Evolutionary conservation across 2,329 filamentous ascomycete species (phyloP).

Genomic region (Diplodia mutila): DNA sequence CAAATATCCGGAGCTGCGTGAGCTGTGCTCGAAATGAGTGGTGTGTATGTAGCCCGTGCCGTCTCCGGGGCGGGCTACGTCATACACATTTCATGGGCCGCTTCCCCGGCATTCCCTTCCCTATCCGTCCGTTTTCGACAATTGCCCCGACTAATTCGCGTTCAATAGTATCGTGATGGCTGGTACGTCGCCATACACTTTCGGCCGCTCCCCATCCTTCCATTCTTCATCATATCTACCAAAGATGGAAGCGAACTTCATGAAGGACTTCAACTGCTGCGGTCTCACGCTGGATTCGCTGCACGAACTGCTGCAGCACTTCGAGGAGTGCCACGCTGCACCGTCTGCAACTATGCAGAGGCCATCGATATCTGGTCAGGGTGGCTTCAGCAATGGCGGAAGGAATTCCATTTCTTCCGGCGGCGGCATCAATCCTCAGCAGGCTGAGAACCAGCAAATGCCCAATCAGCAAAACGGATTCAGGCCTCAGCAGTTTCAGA

Average conservation of each 20-base stretch:
- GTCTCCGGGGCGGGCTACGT: background rate
- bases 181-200: constrained; percentile 89
- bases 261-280: constrained; percentile 96
- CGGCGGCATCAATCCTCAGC: constrained; percentile 33
- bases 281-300: constrained; percentile 85
- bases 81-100: background rate
- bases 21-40: background rate
- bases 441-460: constrained; percentile 35
- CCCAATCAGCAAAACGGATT: constrained; percentile 39
- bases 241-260: constrained; percentile 95
- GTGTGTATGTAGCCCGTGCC: background rate
- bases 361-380: constrained; percentile 54
- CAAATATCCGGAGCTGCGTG: background rate
- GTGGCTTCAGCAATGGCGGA: constrained; percentile 31
- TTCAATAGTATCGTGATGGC: constrained; percentile 83
- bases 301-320: constrained; percentile 94
- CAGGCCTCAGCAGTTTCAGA: constrained; percentile 46
- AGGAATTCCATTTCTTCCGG: constrained; percentile 13
- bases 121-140: background rate
- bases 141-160: constrained; percentile 17
- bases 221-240: constrained; percentile 96
- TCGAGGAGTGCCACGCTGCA: constrained; percentile 90
- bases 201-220: constrained; percentile 87
- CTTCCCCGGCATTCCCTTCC: background rate
- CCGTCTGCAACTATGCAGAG: constrained; percentile 40